Conservation (phyloP, 2,329 filamentous ascomycete genomes). For the Colletotrichum sp. region DNA sequence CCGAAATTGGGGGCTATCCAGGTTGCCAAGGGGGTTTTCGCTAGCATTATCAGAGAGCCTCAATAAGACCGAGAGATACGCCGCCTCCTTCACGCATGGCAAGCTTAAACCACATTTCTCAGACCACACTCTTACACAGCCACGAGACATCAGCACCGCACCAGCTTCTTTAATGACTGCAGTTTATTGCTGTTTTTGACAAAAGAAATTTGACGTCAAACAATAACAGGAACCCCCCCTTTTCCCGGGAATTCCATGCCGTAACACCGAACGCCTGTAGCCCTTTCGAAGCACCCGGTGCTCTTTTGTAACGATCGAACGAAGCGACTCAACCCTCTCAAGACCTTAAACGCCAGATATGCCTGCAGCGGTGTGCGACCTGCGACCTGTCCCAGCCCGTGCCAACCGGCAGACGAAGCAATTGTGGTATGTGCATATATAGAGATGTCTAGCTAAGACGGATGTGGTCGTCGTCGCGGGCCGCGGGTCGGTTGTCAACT, state of each 20-base stretch:
- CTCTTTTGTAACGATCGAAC: background rate
- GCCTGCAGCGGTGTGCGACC: background rate
- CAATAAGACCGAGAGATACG: conserved; percentile 9
- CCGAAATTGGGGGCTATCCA: too few relatives aligned
- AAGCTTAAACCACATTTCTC: background rate
- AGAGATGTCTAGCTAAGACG: conserved; percentile 33
- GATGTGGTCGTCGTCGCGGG: conserved; percentile 34
- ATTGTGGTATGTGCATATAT: background rate
- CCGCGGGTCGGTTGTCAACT: conserved; percentile 36
- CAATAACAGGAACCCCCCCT: background rate
- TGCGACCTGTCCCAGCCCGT: background rate
- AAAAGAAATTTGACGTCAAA: background rate
- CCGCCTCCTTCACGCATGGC: background rate
- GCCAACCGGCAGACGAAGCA: background rate
- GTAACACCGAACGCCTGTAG: conserved; percentile 11
- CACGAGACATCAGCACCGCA: background rate
- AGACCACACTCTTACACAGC: background rate
- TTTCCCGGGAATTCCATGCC: background rate
- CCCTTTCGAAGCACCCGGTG: background rate
- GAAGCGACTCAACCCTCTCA: background rate
- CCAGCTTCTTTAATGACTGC: background rate
- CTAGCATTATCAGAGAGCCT: background rate
- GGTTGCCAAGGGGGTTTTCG: background rate
- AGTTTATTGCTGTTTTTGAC: background rate
- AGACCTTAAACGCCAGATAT: background rate